These are phyloP conservation scores for Blastobotrys aristatus DNA, from an alignment of 1,139 yeast species.

Conservation along the genomic window DNA sequence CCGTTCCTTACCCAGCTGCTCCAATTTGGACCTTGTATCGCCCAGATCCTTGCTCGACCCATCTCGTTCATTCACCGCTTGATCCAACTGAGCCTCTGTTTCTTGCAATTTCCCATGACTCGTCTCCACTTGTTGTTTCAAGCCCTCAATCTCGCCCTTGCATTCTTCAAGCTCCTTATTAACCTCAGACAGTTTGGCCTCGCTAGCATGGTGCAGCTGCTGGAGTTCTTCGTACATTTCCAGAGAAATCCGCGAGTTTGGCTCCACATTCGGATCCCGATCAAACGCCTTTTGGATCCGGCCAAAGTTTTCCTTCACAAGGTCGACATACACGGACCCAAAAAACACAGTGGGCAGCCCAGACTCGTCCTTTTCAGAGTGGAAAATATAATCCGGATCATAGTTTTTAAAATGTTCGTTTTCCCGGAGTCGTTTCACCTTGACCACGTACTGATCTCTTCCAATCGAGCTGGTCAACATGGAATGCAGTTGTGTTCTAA, in stretches of 20 bases:
- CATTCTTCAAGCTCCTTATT: conserved; percentile 23
- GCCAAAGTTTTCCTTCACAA: conserved; percentile 64
- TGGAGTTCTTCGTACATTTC: conserved; percentile 67
- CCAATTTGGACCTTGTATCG: conserved; percentile 8
- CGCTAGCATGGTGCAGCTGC: conserved; percentile 38
- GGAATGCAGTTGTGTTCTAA: conserved; percentile 55
- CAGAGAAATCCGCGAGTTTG: conserved; percentile 59
- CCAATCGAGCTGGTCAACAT: conserved; percentile 70
- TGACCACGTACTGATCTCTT: conserved; percentile 68
- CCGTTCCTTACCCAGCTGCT: conserved; percentile 8
- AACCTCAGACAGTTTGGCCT: conserved; percentile 31
- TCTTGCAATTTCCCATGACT: conserved; percentile 5
- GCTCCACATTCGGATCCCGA: conserved; percentile 69
- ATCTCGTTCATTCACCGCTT: conserved; percentile 19
- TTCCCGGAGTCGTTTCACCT: conserved; percentile 68
- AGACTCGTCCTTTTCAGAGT: conserved; percentile 60
- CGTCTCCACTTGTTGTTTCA: conserved; percentile 11
- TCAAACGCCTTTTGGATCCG: conserved; percentile 68
- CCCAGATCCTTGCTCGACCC: conserved; percentile 16
- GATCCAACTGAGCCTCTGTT: conserved; percentile 6
- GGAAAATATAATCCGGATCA: conserved; percentile 34
- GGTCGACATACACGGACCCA: conserved; percentile 54
- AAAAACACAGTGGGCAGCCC: conserved; percentile 86
- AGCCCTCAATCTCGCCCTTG: conserved; percentile 14
- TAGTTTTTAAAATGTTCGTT: conserved; percentile 51